Percentiles rank a stretch among this genome's conserved stretches.
These are phyloP conservation scores for Hawksworthiomyces lignivorus DNA, from an alignment of 2,329 filamentous ascomycete species.

Conservation along the genomic window DNA sequence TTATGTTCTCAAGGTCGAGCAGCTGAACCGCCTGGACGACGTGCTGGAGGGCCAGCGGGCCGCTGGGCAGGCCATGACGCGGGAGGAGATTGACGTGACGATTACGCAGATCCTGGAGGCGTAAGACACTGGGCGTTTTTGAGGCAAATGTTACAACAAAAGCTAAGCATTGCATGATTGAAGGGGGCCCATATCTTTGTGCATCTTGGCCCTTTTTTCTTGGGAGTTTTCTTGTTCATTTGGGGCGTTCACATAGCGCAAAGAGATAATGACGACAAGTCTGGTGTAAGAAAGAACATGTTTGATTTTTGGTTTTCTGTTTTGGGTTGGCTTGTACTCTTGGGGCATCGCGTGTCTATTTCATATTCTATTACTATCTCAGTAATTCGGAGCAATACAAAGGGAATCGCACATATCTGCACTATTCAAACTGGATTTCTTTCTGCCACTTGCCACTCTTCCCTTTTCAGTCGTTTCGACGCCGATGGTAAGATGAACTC, in stretches of 20 bases:
- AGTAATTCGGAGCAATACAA: too few relatives aligned
- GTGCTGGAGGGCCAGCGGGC: constrained; percentile 73
- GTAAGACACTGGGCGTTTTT: too few relatives aligned
- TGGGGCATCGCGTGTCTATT: too few relatives aligned
- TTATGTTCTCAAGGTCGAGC: constrained; percentile 17
- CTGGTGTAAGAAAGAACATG: not conserved
- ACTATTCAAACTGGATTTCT: too few relatives aligned
- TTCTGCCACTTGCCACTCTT: too few relatives aligned
- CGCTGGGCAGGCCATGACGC: constrained; percentile 53
- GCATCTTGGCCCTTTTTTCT: not conserved
- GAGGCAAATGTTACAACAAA: too few relatives aligned
- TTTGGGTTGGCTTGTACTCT: too few relatives aligned
- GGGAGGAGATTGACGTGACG: constrained; percentile 57
- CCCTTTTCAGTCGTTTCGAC: too few relatives aligned
- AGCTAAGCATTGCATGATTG: too few relatives aligned
- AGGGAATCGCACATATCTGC: too few relatives aligned
- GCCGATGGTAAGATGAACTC: too few relatives aligned
- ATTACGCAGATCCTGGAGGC: constrained; percentile 41
- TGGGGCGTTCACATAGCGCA: constrained; percentile 6
- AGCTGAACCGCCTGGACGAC: constrained; percentile 59
- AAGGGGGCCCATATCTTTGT: not conserved
- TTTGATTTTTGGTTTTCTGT: not conserved
- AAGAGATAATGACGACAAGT: constrained; percentile 3
- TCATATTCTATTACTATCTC: too few relatives aligned
- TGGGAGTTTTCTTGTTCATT: not conserved